These are phyloP conservation scores for Prunus campanulata DNA, from an alignment of 306 rosid genomes.

Conservation along the genomic window DNA sequence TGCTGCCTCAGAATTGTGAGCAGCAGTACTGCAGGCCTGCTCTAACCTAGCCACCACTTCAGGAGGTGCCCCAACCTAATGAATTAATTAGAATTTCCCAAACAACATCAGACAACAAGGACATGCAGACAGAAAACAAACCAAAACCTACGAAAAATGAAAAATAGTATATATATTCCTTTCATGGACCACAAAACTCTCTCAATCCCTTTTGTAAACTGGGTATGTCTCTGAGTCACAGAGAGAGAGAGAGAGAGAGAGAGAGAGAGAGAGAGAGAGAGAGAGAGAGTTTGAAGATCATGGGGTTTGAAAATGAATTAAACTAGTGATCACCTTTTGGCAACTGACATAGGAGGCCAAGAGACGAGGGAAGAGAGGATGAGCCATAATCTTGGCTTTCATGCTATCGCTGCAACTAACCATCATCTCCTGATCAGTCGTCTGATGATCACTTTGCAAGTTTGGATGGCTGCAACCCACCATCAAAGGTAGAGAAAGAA, in stretches of 20 bases:
- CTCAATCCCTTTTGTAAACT: neutral
- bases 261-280: neutral
- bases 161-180: neutral
- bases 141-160: neutral
- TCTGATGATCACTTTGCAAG: slow-evolving; percentile 3
- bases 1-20: neutral
- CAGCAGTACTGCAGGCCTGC: slow-evolving; percentile 14
- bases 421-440: neutral
- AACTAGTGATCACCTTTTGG: slow-evolving; percentile 32
- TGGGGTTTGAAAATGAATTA: too few relatives aligned
- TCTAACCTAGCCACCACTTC: slow-evolving; percentile 44
- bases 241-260: neutral
- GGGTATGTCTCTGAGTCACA: neutral
- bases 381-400: slow-evolving; percentile 40
- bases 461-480: neutral
- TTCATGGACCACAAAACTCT: neutral
- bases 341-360: slow-evolving; percentile 27
- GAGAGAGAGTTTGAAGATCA: too few relatives aligned
- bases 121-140: neutral
- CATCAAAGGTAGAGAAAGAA: slow-evolving; percentile 35
- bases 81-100: neutral
- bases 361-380: slow-evolving; percentile 43
- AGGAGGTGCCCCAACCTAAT: slow-evolving; percentile 46
- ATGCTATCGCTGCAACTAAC: neutral
- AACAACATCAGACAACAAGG: neutral